These are phyloP conservation scores for Xylaria curta DNA, from an alignment of 495 filamentous ascomycete species.

Conservation along the genomic window DNA sequence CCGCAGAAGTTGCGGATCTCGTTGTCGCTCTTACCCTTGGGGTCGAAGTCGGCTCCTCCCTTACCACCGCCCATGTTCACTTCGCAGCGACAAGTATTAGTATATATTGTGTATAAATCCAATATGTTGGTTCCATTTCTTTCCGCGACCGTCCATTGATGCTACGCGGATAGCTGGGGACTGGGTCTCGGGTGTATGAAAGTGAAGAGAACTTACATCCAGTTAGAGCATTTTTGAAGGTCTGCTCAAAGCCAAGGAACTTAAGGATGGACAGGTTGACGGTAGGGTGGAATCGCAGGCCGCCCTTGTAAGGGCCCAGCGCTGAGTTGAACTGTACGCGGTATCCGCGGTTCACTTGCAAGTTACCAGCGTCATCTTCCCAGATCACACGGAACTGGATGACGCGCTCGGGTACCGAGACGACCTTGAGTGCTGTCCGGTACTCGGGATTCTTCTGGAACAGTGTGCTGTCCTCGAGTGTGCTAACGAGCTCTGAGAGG, in stretches of 20 bases:
- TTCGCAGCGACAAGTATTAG: conserved; percentile 45
- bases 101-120: conserved; percentile 10
- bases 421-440: conserved; percentile 85
- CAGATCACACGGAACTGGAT: conserved; percentile 98
- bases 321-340: conserved; percentile 99
- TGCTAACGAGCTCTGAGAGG: conserved; percentile 81
- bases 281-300: conserved; percentile 91
- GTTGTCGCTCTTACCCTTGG: conserved; percentile 96
- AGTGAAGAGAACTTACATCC: conserved; percentile 68
- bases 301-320: conserved; percentile 97
- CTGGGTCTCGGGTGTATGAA: background rate
- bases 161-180: background rate
- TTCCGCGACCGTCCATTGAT: background rate
- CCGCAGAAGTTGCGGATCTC: conserved; percentile 99
- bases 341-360: conserved; percentile 95
- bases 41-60: conserved; percentile 98
- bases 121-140: background rate
- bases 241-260: conserved; percentile 99
- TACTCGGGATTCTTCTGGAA: conserved; percentile 95
- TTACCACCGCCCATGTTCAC: conserved; percentile 99
- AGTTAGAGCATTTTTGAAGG: conserved; percentile 99
- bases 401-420: conserved; percentile 91
- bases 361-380: conserved; percentile 89
- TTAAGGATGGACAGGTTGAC: conserved; percentile 98
- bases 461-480: conserved; percentile 90